phyloP scores from a whole-genome alignment of 768 basidiomycete species.

The Leccinum subgranulosum region DNA sequence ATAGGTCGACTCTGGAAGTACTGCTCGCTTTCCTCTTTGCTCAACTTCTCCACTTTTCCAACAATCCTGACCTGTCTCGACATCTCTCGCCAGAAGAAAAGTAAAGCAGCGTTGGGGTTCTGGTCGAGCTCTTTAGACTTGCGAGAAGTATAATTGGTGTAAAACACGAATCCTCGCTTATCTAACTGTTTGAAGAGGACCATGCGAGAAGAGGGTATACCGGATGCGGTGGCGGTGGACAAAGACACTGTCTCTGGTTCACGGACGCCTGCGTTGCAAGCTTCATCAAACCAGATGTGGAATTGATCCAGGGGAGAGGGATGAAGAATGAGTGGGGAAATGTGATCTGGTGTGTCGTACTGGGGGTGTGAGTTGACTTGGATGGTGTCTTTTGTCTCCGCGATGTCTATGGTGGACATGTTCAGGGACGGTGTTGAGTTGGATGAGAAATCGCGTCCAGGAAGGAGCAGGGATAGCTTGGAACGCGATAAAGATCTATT shows the following conservation, averaged over 20 bases:
- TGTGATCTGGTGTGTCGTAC: constrained; percentile 64
- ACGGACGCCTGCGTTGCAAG: constrained; percentile 51
- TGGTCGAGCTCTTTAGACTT: constrained; percentile 78
- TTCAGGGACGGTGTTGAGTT: not conserved
- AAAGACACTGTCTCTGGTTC: constrained; percentile 93
- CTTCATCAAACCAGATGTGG: constrained; percentile 78
- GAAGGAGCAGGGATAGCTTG: not conserved
- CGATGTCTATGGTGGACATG: constrained; percentile 32
- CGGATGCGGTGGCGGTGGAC: constrained; percentile 65
- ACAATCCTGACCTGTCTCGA: constrained; percentile 79
- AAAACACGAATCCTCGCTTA: constrained; percentile 88
- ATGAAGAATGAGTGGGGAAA: constrained; percentile 59
- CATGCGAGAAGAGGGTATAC: constrained; percentile 83
- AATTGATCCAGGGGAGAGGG: constrained; percentile 83
- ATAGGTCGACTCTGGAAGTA: constrained; percentile 84
- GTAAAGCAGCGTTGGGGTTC: constrained; percentile 79
- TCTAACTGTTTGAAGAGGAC: constrained; percentile 94
- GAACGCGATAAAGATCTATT: constrained; percentile 13
- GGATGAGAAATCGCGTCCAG: not conserved
- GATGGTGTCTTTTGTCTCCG: constrained; percentile 51
- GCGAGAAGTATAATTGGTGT: constrained; percentile 93
- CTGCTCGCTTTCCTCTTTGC: constrained; percentile 65
- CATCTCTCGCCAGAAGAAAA: constrained; percentile 91
- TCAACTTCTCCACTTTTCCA: constrained; percentile 80
- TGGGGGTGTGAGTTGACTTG: constrained; percentile 73